phyloP scores from a whole-genome alignment of 257 asterid species.

The Handroanthus guayacan region DNA sequence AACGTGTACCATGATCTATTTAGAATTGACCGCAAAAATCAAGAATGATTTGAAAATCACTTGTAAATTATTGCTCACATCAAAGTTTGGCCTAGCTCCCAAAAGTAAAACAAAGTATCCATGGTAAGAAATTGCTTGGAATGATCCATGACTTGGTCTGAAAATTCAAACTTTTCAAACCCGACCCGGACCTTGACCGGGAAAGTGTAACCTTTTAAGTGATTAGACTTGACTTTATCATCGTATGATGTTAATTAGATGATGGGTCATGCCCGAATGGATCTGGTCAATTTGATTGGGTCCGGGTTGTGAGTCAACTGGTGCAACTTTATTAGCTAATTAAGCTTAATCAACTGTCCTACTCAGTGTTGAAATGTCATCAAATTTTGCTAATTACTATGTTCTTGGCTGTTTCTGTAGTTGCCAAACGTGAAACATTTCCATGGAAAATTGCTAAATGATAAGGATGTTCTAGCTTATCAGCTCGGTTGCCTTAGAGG shows the following conservation, averaged over 20 bases:
- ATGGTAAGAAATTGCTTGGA: not conserved
- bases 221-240: not conserved
- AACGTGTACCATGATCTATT: too few relatives aligned
- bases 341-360: not conserved
- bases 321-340: not conserved
- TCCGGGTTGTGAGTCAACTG: slow-evolving; percentile 29
- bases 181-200: slow-evolving; percentile 23
- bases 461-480: too few relatives aligned
- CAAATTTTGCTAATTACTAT: too few relatives aligned
- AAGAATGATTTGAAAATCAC: too few relatives aligned
- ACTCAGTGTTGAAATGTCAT: not conserved
- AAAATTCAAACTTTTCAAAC: slow-evolving; percentile 25
- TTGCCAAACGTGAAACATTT: not conserved
- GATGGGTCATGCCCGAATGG: slow-evolving; percentile 27
- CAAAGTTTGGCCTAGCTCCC: not conserved
- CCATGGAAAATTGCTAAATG: too few relatives aligned
- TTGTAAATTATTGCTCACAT: too few relatives aligned
- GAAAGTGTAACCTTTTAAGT: not conserved
- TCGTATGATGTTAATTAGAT: not conserved
- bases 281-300: slow-evolving; percentile 35
- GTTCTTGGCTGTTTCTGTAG: too few relatives aligned
- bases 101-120: not conserved
- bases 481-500: too few relatives aligned
- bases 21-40: too few relatives aligned
- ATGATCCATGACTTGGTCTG: slow-evolving; percentile 30